Evolutionary conservation across 352 stramenopile species (phyloP), one percentile per base, ranked within the genome.

Genomic region (Salisapilia sapeloensis): DNA sequence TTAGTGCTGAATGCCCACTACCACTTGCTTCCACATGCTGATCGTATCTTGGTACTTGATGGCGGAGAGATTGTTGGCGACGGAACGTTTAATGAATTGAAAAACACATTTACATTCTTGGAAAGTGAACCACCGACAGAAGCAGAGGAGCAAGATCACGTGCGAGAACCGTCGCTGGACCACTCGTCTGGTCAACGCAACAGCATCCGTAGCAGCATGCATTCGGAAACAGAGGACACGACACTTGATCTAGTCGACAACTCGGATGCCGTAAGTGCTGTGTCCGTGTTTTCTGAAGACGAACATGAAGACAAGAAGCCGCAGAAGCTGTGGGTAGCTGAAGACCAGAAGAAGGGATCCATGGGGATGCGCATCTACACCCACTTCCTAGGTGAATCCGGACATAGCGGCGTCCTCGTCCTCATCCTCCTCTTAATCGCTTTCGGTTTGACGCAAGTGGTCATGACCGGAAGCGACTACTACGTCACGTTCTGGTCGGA

Each of bases 1-100:
- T 71, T 98, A 26, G 63, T 97, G 2, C 85, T 96, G 11, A 94
- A 97, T 53, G 93, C 87, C 20, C 60, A 98, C 27, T 90, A 96
- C 38, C 83, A 95, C 50, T 48, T 96, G 35, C 66, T 75, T 17
- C 25, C 57, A 21, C 70, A 48, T 9, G 59, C 60, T 12, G 60
- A 81, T 33, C 26, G 39, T 3, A 49, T 90, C 19, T 3, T 86
- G 3, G 46, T 86, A 4, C 44, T 97, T 27, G 33, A 59, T 3
- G 44, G 92, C 35, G 93, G 57, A 48, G 59, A 34, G 48, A 71
- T 67, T 47, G 60, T 62, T 1, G 84, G 94, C 22, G 48, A 80
- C 36, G 91, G 86, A 1, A 64, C 53, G 4, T 90, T 74, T 41
- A 15, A 50, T 1, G 52, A 87, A 6, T 46, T 96, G 8, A 45